Conservation (phyloP, 2,329 filamentous ascomycete species). For the Fusarium nurragi region DNA sequence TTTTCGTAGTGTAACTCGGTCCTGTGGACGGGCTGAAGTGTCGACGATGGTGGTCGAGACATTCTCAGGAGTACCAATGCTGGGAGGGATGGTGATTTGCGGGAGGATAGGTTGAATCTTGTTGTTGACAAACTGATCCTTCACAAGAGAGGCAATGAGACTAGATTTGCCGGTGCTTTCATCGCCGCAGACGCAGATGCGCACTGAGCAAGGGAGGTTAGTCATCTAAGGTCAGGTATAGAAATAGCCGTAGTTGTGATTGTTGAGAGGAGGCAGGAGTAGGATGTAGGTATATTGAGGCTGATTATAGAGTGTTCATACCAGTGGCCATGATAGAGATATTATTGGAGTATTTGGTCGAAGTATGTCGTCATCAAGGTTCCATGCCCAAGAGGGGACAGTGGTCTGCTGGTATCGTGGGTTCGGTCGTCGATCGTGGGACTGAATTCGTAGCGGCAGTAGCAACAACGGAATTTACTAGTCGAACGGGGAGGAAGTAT, state of each 20-base stretch:
- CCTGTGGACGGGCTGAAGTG: conserved; percentile 93
- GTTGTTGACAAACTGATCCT: conserved; percentile 94
- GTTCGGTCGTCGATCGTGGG: conserved; percentile 14
- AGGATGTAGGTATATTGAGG: background rate
- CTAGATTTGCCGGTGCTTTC: conserved; percentile 95
- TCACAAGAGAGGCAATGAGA: conserved; percentile 93
- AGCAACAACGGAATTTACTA: background rate
- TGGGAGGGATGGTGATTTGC: conserved; percentile 93
- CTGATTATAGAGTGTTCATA: conserved; percentile 25
- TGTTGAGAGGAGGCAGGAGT: background rate
- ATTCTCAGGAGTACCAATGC: conserved; percentile 92
- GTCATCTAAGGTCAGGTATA: conserved; percentile 6
- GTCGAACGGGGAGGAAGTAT: background rate
- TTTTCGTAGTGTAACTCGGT: conserved; percentile 87
- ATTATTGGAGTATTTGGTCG: conserved; percentile 25
- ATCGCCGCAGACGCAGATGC: conserved; percentile 96
- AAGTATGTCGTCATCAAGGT: conserved; percentile 31
- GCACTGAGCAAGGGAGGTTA: conserved; percentile 61
- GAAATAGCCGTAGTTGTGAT: background rate
- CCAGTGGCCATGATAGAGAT: conserved; percentile 42
- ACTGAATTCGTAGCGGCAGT: conserved; percentile 10
- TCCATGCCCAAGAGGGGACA: conserved; percentile 32
- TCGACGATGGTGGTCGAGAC: conserved; percentile 98
- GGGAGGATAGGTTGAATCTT: conserved; percentile 96
- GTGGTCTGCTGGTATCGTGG: conserved; percentile 22